Evolutionary conservation across 352 stramenopile genomes (phyloP), one percentile per base, ranked within the genome.

Genomic region (Pythium sukuiense): DNA sequence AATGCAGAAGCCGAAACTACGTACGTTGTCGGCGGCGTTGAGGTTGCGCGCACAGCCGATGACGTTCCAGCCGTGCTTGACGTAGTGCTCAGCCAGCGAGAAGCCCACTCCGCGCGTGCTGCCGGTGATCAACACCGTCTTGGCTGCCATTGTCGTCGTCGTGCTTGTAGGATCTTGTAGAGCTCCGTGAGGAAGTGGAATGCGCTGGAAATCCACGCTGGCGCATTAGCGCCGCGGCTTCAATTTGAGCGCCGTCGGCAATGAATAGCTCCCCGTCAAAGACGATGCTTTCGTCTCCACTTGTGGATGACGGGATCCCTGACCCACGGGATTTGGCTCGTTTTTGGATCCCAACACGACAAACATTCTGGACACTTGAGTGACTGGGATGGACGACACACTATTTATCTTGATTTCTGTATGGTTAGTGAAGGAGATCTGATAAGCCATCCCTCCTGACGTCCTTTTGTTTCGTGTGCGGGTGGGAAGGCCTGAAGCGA

Each of bases 31-130:
- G 13, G 55, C 67, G 18, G 52, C 57, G 18, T 61, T 45, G 2
- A 48, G 52, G 55, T 54, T 69, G 48, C 69, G 61, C 29, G 59
- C 66, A 26, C 58, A 50, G 16, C 37, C 50, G 26, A 70, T 67
- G 24, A 81, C 67, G 30, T 67, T 74, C 63, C 68, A 79, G 16
- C 65, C 66, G 16, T 66, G 13, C 14, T 43, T 32, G 20, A 59
- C 63, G 64, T 76, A 76, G 55, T 75, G 65, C 60, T 77, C 59
- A 6, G 49, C 63, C 2, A 79, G 37, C 8, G 57, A 46, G 49
- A 79, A 65, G 33, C 71, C 74, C 33, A 81, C 74, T 41, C 71
- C 72, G 41, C 74, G 70, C 50, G 59, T 71, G 27, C 50, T 65
- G 43, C 75, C 75, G 0, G 69, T 83, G 67, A 83, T 76, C 41